These are phyloP conservation scores for Alternaria arbusti DNA, from an alignment of 2,329 filamentous ascomycete genomes.

Conservation along the genomic window DNA sequence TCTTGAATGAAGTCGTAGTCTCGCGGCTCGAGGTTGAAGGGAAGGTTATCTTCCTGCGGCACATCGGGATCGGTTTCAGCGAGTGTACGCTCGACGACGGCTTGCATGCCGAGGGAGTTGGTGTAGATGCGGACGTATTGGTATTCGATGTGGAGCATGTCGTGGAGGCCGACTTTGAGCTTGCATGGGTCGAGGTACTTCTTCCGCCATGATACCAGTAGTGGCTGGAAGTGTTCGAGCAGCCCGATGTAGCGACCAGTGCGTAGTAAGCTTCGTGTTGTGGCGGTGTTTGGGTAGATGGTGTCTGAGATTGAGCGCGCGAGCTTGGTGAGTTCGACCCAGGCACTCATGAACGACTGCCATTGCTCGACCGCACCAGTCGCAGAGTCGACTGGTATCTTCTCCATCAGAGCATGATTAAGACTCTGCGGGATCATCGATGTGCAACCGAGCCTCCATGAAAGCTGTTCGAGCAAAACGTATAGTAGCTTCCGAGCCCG, in stretches of 20 bases:
- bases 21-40: constrained; percentile 55
- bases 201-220: constrained; percentile 50
- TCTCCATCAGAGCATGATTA: constrained; percentile 48
- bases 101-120: constrained; percentile 62
- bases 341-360: constrained; percentile 60
- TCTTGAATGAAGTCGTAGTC: constrained; percentile 64
- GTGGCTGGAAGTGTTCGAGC: constrained; percentile 54
- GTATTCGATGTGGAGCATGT: constrained; percentile 62
- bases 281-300: constrained; percentile 56
- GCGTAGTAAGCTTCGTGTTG: constrained; percentile 49
- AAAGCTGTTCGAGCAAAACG: constrained; percentile 60
- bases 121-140: constrained; percentile 53
- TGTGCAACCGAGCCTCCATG: constrained; percentile 59
- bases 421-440: constrained; percentile 59
- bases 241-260: constrained; percentile 60
- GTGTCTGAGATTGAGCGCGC: constrained; percentile 61
- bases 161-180: constrained; percentile 50
- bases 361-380: constrained; percentile 53
- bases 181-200: constrained; percentile 49
- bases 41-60: constrained; percentile 48
- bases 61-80: constrained; percentile 46
- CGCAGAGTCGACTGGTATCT: constrained; percentile 47
- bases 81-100: constrained; percentile 62
- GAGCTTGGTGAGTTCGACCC: constrained; percentile 54
- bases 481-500: constrained; percentile 45